Evolutionary conservation across 345 rosid genomes (phyloP).

Genomic region (Heritiera littoralis): DNA sequence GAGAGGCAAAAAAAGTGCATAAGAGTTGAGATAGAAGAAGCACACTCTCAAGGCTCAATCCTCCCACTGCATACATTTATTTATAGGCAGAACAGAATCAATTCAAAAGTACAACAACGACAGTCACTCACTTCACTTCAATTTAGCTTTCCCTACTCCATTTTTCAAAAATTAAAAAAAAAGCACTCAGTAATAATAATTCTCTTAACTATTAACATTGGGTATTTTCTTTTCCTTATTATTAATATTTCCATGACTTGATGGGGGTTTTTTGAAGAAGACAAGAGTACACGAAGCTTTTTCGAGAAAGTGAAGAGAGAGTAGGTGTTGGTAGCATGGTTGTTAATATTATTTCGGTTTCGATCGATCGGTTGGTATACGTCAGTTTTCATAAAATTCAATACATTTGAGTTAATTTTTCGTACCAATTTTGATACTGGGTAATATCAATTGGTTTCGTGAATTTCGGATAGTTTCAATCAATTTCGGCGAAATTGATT

Average conservation of each 20-base stretch:
- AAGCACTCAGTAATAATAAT: too few species aligned
- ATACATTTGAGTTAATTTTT: too few species aligned
- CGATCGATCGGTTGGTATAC: too few species aligned
- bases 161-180: background rate
- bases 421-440: too few species aligned
- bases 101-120: background rate
- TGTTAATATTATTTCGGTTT: too few species aligned
- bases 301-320: slow-evolving; percentile 21
- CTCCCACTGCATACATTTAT: background rate
- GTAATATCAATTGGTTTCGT: too few species aligned
- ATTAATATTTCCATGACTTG: background rate
- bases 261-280: background rate
- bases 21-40: background rate
- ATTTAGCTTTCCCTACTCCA: background rate
- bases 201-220: background rate
- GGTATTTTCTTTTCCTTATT: background rate
- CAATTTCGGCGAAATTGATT: too few species aligned
- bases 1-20: background rate
- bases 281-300: slow-evolving; percentile 12
- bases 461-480: too few species aligned
- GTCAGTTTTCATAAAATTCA: too few species aligned
- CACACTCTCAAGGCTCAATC: background rate
- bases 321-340: background rate
- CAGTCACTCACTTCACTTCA: background rate
- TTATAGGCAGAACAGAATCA: background rate